These are phyloP conservation scores for Tetrapisispora pingtungensis DNA, from an alignment of 805 yeast species.

Conservation along the genomic window DNA sequence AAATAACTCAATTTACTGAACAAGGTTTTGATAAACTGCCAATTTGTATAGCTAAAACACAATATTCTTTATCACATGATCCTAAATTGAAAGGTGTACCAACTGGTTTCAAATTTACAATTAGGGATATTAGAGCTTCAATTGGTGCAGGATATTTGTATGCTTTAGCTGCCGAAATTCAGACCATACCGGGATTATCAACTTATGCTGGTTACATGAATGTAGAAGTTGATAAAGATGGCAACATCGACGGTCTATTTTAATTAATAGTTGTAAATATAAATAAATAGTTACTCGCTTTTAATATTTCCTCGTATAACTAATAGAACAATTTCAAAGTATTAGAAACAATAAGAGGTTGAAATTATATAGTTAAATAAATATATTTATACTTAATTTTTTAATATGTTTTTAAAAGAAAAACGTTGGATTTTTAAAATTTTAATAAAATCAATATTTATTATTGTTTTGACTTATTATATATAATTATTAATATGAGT, in stretches of 20 bases:
- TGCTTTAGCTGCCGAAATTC: slow-evolving; percentile 93
- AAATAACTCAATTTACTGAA: slow-evolving; percentile 67
- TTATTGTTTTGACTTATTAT: not conserved
- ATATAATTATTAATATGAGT: not conserved
- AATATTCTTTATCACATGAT: slow-evolving; percentile 91
- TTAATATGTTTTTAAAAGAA: too few species aligned
- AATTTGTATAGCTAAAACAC: slow-evolving; percentile 95
- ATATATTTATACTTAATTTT: too few species aligned
- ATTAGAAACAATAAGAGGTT: too few species aligned
- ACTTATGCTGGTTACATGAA: slow-evolving; percentile 96
- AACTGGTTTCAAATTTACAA: slow-evolving; percentile 85
- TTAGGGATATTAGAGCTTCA: slow-evolving; percentile 86
- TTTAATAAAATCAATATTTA: not conserved
- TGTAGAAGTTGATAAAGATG: slow-evolving; percentile 82
- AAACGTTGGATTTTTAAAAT: not conserved
- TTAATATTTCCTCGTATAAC: too few species aligned
- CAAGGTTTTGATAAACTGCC: slow-evolving; percentile 91
- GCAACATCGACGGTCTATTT: slow-evolving; percentile 89
- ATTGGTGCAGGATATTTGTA: slow-evolving; percentile 96
- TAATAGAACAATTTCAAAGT: too few species aligned
- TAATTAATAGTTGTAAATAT: slow-evolving; percentile 26
- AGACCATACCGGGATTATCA: slow-evolving; percentile 95
- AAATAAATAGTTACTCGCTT: too few species aligned
- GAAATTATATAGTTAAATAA: too few species aligned
- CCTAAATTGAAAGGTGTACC: slow-evolving; percentile 92